These are phyloP conservation scores for Lasiosphaeris hirsuta DNA, from an alignment of 495 filamentous ascomycete genomes.

Conservation along the genomic window DNA sequence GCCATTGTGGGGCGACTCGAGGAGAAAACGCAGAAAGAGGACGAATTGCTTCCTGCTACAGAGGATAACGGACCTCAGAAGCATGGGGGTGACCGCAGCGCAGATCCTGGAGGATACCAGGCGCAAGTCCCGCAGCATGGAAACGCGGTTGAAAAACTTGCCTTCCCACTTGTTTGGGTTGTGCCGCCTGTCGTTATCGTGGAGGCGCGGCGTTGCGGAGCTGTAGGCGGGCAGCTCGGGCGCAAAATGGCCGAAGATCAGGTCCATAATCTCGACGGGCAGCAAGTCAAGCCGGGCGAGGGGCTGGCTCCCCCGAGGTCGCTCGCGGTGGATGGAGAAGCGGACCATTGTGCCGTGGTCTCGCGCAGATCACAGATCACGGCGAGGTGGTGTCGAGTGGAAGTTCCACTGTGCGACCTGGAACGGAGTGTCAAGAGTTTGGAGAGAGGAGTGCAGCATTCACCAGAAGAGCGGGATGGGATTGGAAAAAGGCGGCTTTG, in stretches of 20 bases:
- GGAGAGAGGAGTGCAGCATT: no score
- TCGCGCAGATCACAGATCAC: no score
- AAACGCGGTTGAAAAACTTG: not conserved
- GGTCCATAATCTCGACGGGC: not conserved
- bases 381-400: not conserved
- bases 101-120: not conserved
- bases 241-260: slow-evolving; percentile 3
- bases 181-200: not conserved
- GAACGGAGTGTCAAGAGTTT: no score
- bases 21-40: not conserved
- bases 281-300: not conserved
- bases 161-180: slow-evolving; percentile 1
- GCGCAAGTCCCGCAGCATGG: not conserved
- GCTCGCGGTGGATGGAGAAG: not conserved
- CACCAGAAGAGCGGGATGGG: no score
- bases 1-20: not conserved
- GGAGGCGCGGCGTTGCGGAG: not conserved
- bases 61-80: slow-evolving; percentile 1
- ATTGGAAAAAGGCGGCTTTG: no score
- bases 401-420: no score
- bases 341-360: not conserved
- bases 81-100: not conserved
- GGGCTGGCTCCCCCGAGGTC: not conserved
- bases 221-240: not conserved
- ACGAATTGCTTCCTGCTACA: not conserved